These are phyloP conservation scores for Penicillium sp. DNA, from an alignment of 2,329 filamentous ascomycete genomes.

Conservation along the genomic window DNA sequence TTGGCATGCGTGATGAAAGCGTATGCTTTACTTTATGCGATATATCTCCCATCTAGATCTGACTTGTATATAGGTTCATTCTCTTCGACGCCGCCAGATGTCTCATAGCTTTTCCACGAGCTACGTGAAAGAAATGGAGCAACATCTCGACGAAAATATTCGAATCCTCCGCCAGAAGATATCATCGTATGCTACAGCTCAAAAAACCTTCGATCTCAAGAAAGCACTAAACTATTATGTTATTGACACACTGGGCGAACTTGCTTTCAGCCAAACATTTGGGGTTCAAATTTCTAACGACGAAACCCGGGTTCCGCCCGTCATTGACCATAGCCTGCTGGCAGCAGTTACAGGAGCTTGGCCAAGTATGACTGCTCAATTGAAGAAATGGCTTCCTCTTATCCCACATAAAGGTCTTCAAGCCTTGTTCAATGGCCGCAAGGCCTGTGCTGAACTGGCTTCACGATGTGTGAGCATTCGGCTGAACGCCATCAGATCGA, in stretches of 20 bases:
- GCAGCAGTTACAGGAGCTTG: slow-evolving; percentile 30
- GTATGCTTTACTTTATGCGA: not conserved
- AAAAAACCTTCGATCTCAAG: slow-evolving; percentile 32
- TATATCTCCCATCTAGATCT: not conserved
- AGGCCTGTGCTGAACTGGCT: slow-evolving; percentile 12
- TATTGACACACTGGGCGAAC: slow-evolving; percentile 15
- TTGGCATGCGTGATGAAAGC: slow-evolving; percentile 34
- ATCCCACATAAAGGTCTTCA: slow-evolving; percentile 22
- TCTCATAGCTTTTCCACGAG: slow-evolving; percentile 34
- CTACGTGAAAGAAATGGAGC: slow-evolving; percentile 39
- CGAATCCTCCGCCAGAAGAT: slow-evolving; percentile 27
- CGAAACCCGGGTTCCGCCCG: slow-evolving; percentile 30
- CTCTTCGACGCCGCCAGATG: slow-evolving; percentile 22
- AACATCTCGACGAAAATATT: slow-evolving; percentile 33
- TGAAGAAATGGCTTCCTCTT: slow-evolving; percentile 28
- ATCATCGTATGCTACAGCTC: not conserved
- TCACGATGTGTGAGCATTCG: slow-evolving; percentile 12
- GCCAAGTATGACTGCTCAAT: slow-evolving; percentile 22
- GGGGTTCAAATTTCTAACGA: slow-evolving; percentile 29
- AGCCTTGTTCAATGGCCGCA: slow-evolving; percentile 23
- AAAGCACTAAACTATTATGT: slow-evolving; percentile 25
- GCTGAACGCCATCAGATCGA: not conserved
- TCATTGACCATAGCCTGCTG: slow-evolving; percentile 35
- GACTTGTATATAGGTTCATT: slow-evolving; percentile 1
- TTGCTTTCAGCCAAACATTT: slow-evolving; percentile 34